phyloP scores from a whole-genome alignment of 768 basidiomycete genomes.

The Gloeostereum incarnatum region DNA sequence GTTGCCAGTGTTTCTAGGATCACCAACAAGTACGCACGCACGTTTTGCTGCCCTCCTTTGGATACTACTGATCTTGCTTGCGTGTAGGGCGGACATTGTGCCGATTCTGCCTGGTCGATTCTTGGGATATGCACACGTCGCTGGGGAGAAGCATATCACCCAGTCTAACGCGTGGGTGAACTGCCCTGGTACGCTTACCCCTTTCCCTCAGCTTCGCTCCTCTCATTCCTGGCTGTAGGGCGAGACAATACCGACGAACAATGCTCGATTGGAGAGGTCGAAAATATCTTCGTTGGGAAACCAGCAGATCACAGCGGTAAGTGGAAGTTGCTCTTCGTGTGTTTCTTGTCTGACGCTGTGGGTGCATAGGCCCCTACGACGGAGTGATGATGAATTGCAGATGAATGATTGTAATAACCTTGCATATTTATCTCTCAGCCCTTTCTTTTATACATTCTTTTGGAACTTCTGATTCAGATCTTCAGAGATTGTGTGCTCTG shows the following conservation, averaged over 20 bases:
- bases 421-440: too few species aligned
- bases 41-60: not conserved
- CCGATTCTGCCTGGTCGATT: slow-evolving; percentile 29
- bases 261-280: slow-evolving; percentile 46
- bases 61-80: not conserved
- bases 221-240: slow-evolving; percentile 23
- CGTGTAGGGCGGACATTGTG: slow-evolving; percentile 22
- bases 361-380: too few species aligned
- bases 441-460: too few species aligned
- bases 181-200: slow-evolving; percentile 35
- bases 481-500: too few species aligned
- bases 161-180: slow-evolving; percentile 35
- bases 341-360: too few species aligned
- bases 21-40: slow-evolving; percentile 34
- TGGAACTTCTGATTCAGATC: too few species aligned
- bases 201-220: not conserved
- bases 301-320: slow-evolving; percentile 36
- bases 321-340: too few species aligned
- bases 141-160: slow-evolving; percentile 20
- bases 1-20: slow-evolving; percentile 35
- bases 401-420: too few species aligned
- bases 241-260: slow-evolving; percentile 47
- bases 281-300: slow-evolving; percentile 34
- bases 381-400: too few species aligned
- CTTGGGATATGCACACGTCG: slow-evolving; percentile 37